A percentile compares a stretch with the other conserved stretches of the same genome.
phyloP scores from a whole-genome alignment of 306 rosid genomes.

The Trifolium repens region DNA sequence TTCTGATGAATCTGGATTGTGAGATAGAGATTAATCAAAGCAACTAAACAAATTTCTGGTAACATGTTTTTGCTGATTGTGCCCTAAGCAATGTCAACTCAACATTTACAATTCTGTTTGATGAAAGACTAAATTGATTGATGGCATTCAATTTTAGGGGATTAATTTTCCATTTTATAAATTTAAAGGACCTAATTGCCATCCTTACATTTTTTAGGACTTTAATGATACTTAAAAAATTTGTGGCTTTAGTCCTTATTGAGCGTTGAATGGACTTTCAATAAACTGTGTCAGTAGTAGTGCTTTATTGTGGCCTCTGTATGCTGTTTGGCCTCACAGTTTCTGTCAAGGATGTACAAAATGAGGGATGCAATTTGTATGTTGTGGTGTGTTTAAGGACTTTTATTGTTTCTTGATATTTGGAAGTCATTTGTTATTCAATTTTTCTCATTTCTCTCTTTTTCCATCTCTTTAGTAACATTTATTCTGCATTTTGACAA shows the following conservation, averaged over 20 bases:
- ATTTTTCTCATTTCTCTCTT: slow-evolving; percentile 2
- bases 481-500: slow-evolving; percentile 11
- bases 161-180: not conserved
- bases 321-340: slow-evolving; percentile 18
- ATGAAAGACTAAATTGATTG: not conserved
- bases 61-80: not conserved
- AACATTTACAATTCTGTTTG: not conserved
- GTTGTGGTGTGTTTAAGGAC: too few species aligned
- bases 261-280: not conserved
- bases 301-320: slow-evolving; percentile 12
- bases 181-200: not conserved
- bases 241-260: not conserved
- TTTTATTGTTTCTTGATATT: too few species aligned
- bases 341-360: too few species aligned
- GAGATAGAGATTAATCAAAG: not conserved
- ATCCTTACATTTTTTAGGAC: not conserved
- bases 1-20: not conserved
- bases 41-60: not conserved
- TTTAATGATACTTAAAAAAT: not conserved
- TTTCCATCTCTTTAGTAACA: not conserved
- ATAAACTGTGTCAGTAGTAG: slow-evolving; percentile 3
- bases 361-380: too few species aligned
- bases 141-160: not conserved
- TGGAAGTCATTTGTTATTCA: not conserved
- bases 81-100: not conserved